Evolutionary conservation across 129 eudicot genomes (phyloP).

Genomic region (Gnaphalium uliginosum): DNA sequence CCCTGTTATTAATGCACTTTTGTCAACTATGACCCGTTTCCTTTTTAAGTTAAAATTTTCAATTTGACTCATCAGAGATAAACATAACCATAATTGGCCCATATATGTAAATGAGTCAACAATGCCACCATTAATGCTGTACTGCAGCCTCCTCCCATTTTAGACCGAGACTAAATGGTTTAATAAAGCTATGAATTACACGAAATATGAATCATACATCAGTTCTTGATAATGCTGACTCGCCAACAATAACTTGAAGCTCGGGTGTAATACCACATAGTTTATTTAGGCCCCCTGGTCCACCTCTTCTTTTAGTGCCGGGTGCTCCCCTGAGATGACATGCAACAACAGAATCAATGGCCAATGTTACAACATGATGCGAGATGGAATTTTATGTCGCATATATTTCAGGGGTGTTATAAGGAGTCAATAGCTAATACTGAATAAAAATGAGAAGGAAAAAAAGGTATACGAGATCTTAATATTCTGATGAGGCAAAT

Average conservation of each 20-base stretch:
- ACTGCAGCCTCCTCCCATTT: not conserved
- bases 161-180: not conserved
- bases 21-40: not conserved
- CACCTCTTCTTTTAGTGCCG: slow-evolving; percentile 79
- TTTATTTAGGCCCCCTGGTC: slow-evolving; percentile 88
- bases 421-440: not conserved
- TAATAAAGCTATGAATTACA: not conserved
- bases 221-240: slow-evolving; percentile 82
- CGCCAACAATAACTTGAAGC: slow-evolving; percentile 82
- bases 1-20: not conserved
- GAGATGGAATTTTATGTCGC: not conserved
- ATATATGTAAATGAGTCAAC: not conserved
- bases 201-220: slow-evolving; percentile 50
- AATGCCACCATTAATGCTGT: not conserved
- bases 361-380: slow-evolving; percentile 6
- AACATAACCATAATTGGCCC: not conserved
- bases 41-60: not conserved
- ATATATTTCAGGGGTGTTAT: not conserved
- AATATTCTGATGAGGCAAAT: not conserved
- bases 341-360: not conserved
- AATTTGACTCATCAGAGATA: not conserved
- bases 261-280: slow-evolving; percentile 88
- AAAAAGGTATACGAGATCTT: not conserved
- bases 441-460: not conserved
- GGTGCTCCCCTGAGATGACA: slow-evolving; percentile 52